Base-by-base conservation (phyloP, 1,139 yeast species). In the Geotrichum fermentans region DNA sequence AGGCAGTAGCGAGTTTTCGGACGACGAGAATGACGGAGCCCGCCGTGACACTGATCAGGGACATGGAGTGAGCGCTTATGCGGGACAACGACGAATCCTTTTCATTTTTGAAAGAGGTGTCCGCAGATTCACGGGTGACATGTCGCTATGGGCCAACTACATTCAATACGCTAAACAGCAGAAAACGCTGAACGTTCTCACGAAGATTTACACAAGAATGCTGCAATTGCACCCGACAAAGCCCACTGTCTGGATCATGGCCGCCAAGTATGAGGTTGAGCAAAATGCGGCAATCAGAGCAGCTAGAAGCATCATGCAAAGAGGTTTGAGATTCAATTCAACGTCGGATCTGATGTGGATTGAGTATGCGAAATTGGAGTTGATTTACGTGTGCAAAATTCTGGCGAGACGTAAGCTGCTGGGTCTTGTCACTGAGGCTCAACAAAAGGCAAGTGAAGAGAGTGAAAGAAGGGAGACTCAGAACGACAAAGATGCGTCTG, bases 251-350 rank as follows among this genome's bases (percentile, higher is more conserved):
- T 94, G 98, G 98, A 78, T 92, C 47, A 79, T 89, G 61, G 97
- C 97, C 21, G 97, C 97, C 43, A 87, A 87, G 63, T 89, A 88
- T 66, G 97, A 94, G 68, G 82, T 87, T 60, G 96, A 92, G 60
- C 77, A 77, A 38, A 89, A 92, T 66, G 86, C 92, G 45, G 86
- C 89, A 60, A 89, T 95, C 48, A 80, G 84, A 62, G 94, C 95
- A 40, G 94, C 97, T 16, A 77, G 99, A 67, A 78, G 79, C 11
- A 74, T 92, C 41, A 82, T 90, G 68, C 97, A 90, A 66, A 78
- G 87, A 57, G 95, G 84, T 32, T 72, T 94, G 42, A 76, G 96
- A 63, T 83, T 94, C 63, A 90, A 92, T 62, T 77, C 84, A 4
- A 92, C 87, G 45, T 78, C 83, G 1, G 66, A 73, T 16, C 17